Evolutionary conservation across 1,284 basidiomycete genomes (phyloP).

Genomic region (Sphagnurus paluster): DNA sequence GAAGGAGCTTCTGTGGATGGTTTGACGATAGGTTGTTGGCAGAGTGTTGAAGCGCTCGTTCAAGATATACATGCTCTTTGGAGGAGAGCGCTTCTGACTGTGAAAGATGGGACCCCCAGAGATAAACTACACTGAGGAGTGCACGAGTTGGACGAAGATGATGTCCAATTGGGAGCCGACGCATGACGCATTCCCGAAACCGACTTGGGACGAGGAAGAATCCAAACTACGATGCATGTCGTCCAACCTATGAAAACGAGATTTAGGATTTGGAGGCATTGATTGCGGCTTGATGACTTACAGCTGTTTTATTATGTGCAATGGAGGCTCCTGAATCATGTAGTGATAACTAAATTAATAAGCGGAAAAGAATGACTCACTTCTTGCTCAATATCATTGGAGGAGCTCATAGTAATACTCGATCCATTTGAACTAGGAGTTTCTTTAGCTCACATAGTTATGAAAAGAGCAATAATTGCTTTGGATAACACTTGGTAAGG

Average conservation of each 20-base stretch:
- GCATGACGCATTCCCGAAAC: conserved; percentile 35
- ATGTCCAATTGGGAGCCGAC: conserved; percentile 35
- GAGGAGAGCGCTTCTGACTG: conserved; percentile 30
- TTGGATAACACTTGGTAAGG: neutral
- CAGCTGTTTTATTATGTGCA: conserved; percentile 32
- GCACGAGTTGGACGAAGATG: conserved; percentile 45
- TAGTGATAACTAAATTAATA: neutral
- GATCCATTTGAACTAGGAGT: conserved; percentile 17
- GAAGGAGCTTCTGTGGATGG: conserved; percentile 43
- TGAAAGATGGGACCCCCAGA: conserved; percentile 46
- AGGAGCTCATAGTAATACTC: conserved; percentile 29
- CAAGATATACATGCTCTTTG: conserved; percentile 37
- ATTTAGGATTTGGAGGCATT: neutral
- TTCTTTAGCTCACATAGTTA: neutral
- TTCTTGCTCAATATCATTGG: conserved; percentile 12
- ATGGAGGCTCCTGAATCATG: conserved; percentile 31
- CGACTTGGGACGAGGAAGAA: conserved; percentile 46
- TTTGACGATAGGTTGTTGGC: conserved; percentile 34
- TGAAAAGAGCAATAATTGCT: neutral
- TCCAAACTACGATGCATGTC: conserved; percentile 42
- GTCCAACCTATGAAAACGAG: conserved; percentile 31
- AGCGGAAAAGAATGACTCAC: neutral
- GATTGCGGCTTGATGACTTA: conserved; percentile 22
- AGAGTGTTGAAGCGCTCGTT: conserved; percentile 41
- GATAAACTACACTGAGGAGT: conserved; percentile 45